phyloP scores from a whole-genome alignment of 139 green algal genomes.

The Axilococcus clingmanii region DNA sequence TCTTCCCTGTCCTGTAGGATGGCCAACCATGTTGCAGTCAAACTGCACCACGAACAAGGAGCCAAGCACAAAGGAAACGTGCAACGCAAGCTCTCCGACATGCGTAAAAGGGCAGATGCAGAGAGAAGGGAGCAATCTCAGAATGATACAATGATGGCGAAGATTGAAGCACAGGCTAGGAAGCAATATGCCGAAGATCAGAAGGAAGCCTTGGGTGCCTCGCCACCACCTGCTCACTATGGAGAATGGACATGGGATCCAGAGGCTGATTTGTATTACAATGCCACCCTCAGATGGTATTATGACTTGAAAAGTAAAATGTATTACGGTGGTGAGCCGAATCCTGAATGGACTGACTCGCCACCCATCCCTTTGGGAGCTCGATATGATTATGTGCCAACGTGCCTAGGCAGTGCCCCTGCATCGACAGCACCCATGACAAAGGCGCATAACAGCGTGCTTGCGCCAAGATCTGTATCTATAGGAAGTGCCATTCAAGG shows the following conservation, averaged over 20 bases:
- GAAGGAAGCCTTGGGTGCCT: too few species aligned
- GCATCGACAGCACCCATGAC: not conserved
- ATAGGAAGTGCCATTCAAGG: too few species aligned
- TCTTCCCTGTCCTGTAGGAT: too few species aligned
- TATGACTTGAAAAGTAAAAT: constrained; percentile 49
- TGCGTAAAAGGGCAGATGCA: constrained; percentile 24
- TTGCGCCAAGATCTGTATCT: constrained; percentile 7
- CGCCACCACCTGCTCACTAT: too few species aligned
- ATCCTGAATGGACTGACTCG: constrained; percentile 41
- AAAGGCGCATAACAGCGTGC: not conserved
- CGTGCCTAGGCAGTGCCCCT: not conserved
- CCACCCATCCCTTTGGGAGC: constrained; percentile 43
- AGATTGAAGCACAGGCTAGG: constrained; percentile 29
- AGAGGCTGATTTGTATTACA: constrained; percentile 55
- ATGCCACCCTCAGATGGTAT: constrained; percentile 51
- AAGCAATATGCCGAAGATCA: constrained; percentile 14
- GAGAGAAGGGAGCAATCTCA: constrained; percentile 21
- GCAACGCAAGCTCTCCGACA: constrained; percentile 32
- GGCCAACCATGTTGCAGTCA: too few species aligned
- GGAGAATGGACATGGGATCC: too few species aligned
- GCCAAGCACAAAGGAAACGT: constrained; percentile 45
- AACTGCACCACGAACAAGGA: constrained; percentile 44
- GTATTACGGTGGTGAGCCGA: constrained; percentile 73
- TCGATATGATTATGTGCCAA: constrained; percentile 15
- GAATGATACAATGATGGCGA: constrained; percentile 10